Base-by-base conservation (phyloP, 2,329 filamentous ascomycete genomes). In the Aspergillus uvarum region DNA sequence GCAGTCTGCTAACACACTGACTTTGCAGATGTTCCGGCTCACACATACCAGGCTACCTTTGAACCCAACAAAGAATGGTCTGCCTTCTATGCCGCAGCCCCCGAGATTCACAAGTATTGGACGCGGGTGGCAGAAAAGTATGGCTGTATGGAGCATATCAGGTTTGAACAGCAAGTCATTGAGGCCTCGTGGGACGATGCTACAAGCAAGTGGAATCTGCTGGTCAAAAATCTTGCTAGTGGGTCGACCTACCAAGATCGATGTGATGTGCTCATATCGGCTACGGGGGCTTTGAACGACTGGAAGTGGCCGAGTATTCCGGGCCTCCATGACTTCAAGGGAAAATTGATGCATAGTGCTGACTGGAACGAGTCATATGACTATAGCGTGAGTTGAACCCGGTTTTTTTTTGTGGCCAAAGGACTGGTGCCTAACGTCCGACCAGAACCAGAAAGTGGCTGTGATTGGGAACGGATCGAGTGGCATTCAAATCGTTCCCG, bases 11-110 rank as follows among this genome's bases (percentile, higher is more conserved):
- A 32, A 55, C 42, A 26, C 2, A 7, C 19, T n/a, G 47, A 12
- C 11, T 8, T 29, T 56, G 14, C 49, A 74, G 79, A 82, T 64
- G 80, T 81, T 26, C 80, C 80, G 0, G 73, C 73, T 5, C 79
- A 81, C 51, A 78, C 77, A 26, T 82, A 82, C 54, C 80, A 83
- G 59, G 83, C 81, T 61, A 78, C 76, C 6, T 84, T 81, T 73
- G 80, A 80, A 59, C 82, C 81, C 0, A 75, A 74, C 54, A 71
- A 72, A 51, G 69, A 81, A 73, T 82, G 80, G 81, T 76, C 75
- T 5, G 76, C 78, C 12, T 82, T 81, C 66, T 83, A 82, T 65
- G 79, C 78, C 2, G 77, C 76, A 31, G 75, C 77, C 0, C 74
- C 77, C 1, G 80, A 83, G 66, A 83, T 84, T 12, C 79, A 78